Conservation (phyloP, 495 filamentous ascomycete genomes). For the Penicillium atrosanguineum region DNA sequence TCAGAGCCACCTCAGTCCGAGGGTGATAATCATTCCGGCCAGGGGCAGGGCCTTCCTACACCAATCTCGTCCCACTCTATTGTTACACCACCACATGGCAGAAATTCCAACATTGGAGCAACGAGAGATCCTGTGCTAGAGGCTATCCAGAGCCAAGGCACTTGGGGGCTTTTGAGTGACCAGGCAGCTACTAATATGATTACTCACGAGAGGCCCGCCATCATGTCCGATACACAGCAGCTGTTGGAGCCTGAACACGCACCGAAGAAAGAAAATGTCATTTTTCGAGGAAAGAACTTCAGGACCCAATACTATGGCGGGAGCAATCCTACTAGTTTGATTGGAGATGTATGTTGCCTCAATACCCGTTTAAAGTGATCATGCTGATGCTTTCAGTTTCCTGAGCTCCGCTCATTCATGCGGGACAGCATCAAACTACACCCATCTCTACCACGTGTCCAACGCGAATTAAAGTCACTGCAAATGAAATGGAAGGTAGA, state of each 20-base stretch:
- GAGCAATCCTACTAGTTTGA: constrained; percentile 33
- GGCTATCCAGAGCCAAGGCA: not conserved
- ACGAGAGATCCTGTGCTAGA: no score
- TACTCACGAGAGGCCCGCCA: constrained; percentile 9
- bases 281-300: constrained; percentile 41
- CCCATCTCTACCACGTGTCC: constrained; percentile 23
- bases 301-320: constrained; percentile 45
- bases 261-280: constrained; percentile 21
- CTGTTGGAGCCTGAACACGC: not conserved
- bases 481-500: constrained; percentile 28
- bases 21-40: no score
- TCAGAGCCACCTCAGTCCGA: no score
- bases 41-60: no score
- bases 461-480: constrained; percentile 30
- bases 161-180: not conserved
- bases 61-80: no score
- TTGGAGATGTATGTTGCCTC: constrained; percentile 32
- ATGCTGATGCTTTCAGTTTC: constrained; percentile 24
- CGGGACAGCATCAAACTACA: constrained; percentile 35
- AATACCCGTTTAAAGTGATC: no score
- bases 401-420: constrained; percentile 38
- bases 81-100: no score
- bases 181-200: not conserved
- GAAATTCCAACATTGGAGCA: no score
- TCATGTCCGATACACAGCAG: constrained; percentile 2